These are phyloP conservation scores for Lagerstroemia fauriei DNA, from an alignment of 441 rosid genomes.

Conservation along the genomic window DNA sequence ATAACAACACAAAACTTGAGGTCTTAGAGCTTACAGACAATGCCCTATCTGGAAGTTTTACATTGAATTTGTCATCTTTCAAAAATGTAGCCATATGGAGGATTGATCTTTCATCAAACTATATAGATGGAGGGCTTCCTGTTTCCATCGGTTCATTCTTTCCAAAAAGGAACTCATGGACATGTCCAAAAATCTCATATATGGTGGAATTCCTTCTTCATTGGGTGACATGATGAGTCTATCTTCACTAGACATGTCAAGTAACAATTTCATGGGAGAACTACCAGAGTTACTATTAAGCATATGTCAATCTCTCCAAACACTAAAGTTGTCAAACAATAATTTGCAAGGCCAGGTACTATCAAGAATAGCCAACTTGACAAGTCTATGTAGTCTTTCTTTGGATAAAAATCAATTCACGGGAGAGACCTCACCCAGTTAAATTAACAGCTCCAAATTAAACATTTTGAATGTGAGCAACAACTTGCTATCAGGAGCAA, in stretches of 20 bases:
- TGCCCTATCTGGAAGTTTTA: constrained; percentile 26
- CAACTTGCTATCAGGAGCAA: constrained; percentile 15
- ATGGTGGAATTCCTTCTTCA: constrained; percentile 16
- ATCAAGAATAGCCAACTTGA: background rate
- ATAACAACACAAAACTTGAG: constrained; percentile 23
- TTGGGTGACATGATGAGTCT: background rate
- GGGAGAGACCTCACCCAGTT: background rate
- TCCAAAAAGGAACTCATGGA: background rate
- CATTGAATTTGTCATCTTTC: constrained; percentile 17
- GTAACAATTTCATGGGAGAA: constrained; percentile 10
- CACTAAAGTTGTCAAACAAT: background rate
- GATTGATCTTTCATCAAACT: constrained; percentile 27
- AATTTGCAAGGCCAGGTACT: background rate
- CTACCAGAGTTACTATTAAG: background rate
- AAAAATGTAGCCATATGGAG: background rate
- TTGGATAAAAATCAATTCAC: background rate
- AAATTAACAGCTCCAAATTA: background rate
- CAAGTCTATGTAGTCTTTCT: background rate
- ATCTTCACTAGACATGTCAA: background rate
- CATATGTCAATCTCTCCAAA: background rate
- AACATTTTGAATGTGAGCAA: constrained; percentile 9
- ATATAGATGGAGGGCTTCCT: constrained; percentile 15
- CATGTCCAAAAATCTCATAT: constrained; percentile 17
- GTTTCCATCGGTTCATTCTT: constrained; percentile 3
- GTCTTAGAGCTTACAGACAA: background rate